These are phyloP conservation scores for Trichoderma sp. DNA, from an alignment of 2,329 filamentous ascomycete genomes.

Conservation along the genomic window DNA sequence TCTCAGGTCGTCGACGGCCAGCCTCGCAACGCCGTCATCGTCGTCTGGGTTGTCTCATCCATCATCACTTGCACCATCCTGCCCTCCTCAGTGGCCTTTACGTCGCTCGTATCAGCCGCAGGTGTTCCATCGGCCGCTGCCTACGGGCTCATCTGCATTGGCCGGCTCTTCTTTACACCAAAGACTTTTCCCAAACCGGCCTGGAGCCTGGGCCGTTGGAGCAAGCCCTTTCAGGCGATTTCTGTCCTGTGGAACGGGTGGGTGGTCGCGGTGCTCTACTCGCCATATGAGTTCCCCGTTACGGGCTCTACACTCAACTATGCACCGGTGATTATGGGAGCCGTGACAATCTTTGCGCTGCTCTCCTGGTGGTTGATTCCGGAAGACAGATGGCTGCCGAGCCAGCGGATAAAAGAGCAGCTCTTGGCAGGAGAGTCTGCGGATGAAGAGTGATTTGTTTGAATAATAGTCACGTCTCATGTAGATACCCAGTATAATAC, in stretches of 20 bases:
- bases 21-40: slow-evolving; percentile 62
- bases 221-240: slow-evolving; percentile 53
- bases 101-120: slow-evolving; percentile 56
- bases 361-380: slow-evolving; percentile 28
- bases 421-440: slow-evolving; percentile 23
- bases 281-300: slow-evolving; percentile 51
- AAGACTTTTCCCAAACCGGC: slow-evolving; percentile 51
- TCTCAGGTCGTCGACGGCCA: slow-evolving; percentile 58
- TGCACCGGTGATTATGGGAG: slow-evolving; percentile 56
- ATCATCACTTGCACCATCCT: slow-evolving; percentile 63
- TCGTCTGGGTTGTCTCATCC: slow-evolving; percentile 59
- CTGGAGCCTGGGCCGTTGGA: slow-evolving; percentile 51
- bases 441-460: slow-evolving; percentile 8
- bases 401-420: slow-evolving; percentile 27
- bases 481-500: neutral
- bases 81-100: slow-evolving; percentile 58
- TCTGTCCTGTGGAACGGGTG: slow-evolving; percentile 54
- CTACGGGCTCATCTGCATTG: slow-evolving; percentile 56
- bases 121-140: slow-evolving; percentile 57
- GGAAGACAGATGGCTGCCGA: slow-evolving; percentile 25
- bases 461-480: neutral
- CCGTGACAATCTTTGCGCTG: slow-evolving; percentile 48
- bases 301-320: slow-evolving; percentile 50
- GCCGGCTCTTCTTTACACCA: slow-evolving; percentile 52
- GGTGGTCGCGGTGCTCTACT: slow-evolving; percentile 54